Base-by-base conservation (phyloP, 192 early-diverging fungal species). In the Podila epicladia region DNA sequence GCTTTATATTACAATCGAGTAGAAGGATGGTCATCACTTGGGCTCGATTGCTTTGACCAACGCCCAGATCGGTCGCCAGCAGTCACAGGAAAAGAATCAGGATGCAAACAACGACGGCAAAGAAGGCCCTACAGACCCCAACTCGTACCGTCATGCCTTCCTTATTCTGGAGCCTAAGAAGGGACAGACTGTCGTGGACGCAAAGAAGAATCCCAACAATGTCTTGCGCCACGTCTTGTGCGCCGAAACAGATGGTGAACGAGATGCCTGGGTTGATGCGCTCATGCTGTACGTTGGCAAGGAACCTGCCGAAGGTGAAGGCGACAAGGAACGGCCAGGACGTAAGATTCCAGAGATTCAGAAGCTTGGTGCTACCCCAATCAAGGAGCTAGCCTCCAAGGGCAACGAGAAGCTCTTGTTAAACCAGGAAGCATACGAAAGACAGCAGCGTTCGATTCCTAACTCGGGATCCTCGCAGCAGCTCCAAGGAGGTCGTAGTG, bases 191-290 rank as follows among this genome's bases (percentile, higher is more conserved):
- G 70, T 48, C 9, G 75, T 69, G 11, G 75, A 79, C 26, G 75
- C 69, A 24, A 79, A 79, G 49, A 64, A 65, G 24, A 79, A 79
- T 61, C 75, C 75, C 3, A 79, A 64, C 20, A 79, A 58, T 28
- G 75, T 88, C 0, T 80, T 84, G 32, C 75, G 91, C 2, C 95
- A 97, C 72, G 90, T 97, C 50, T 90, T 98, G 29, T 96, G 93
- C 83, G 95, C 96, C 24, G 92, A 94, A 20, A 93, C 91, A n/a
- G 96, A 97, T 60, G 75, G 85, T 55, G 97, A 98, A 71, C 88
- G 97, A 45, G 96, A 97, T 80, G 93, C 92, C 31, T 98, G 97
- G 97, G 92, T 98, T 0, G 86, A 89, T 60, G 89, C 91, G 2
- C 74, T 97, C 65, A 41, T 88, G 41, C 69, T 83, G 9, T 83